Percentiles rank a stretch among this genome's conserved stretches.
phyloP scores from a whole-genome alignment of 2,329 filamentous ascomycete genomes.

The Amesomyces nigricolor region DNA sequence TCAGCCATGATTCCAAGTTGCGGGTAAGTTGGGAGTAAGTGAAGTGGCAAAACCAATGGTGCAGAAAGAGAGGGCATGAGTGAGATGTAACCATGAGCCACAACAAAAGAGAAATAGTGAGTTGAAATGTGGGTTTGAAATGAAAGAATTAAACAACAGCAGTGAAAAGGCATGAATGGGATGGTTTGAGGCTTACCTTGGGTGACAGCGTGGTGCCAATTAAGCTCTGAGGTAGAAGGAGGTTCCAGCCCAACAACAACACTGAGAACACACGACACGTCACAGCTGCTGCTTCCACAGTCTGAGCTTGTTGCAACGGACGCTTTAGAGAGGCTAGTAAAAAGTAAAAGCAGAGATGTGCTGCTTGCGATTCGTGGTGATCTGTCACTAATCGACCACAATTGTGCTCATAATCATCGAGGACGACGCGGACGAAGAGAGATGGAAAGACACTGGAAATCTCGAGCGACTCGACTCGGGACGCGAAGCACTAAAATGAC shows the following conservation, averaged over 20 bases:
- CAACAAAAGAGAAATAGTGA: neutral
- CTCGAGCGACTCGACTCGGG: neutral
- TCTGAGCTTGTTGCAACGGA: neutral
- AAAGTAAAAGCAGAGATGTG: neutral
- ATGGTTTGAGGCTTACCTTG: conserved; percentile 5
- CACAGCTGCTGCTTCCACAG: neutral
- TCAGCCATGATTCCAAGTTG: conserved; percentile 7
- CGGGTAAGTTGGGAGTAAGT: neutral
- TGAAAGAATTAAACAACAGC: neutral
- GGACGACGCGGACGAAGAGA: neutral
- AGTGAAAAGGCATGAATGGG: neutral
- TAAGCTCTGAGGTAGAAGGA: neutral
- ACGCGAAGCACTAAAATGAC: conserved; percentile 17
- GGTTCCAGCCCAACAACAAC: neutral
- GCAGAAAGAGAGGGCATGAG: neutral
- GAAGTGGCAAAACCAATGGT: neutral
- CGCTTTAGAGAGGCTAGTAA: neutral
- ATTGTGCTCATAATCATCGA: neutral
- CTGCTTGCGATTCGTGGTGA: neutral
- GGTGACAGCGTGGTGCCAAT: conserved; percentile 16
- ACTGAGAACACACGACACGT: conserved; percentile 9
- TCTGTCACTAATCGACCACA: neutral
- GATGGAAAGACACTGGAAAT: neutral
- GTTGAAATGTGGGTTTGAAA: neutral
- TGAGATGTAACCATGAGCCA: neutral